Evolutionary conservation across 2,329 filamentous ascomycete species (phyloP), one percentile per base, ranked within the genome.

Genomic region (Microdochium bolleyi): DNA sequence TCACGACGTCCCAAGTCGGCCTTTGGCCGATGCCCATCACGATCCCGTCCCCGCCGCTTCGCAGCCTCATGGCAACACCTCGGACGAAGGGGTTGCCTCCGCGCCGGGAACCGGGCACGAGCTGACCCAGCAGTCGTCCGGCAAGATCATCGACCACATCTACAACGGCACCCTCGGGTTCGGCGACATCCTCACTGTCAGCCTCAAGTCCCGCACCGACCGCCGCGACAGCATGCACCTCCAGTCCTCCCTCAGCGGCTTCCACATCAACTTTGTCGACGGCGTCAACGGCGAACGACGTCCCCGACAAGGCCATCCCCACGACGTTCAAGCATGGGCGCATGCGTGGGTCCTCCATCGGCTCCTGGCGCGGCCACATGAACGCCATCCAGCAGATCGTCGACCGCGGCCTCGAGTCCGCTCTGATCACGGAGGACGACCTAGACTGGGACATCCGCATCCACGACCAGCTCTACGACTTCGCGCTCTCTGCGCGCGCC

Each of bases 201-300:
- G 73, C 48, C 67, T 79, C 8, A 73, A 75, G 0, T 67, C 68
- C 21, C 65, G 78, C 16, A 76, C 71, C 24, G 78, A 82, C 58
- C 70, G 76, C 14, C 70, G 74, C 44, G 77, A 82, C 64, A 67
- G 72, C 3, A 71, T 80, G 56, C 66, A 70, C 2, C 66, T 82
- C 3, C 71, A 72, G 3, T 73, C 75, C 1, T 70, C 73, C 1
- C 65, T 77, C 3, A 76, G 67, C 21, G 67, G 68, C 11, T 58
- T 80, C 13, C 55, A 70, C 0, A 59, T 80, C 21, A 69, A 72
- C 4, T 80, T 73, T 58, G 62, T 76, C 2, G 69, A 76, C 24
- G 78, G 77, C 4, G 64, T 78, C 1, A 59, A 65, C 9, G 73
- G 70, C 3, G 62, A 66, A n/a, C 9, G 54, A 64, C 0, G 63